A percentile compares a stretch with the other conserved stretches of the same genome.
Evolutionary conservation across 352 stramenopile species (phyloP).

Genomic region (Phytophthora aleatoria): DNA sequence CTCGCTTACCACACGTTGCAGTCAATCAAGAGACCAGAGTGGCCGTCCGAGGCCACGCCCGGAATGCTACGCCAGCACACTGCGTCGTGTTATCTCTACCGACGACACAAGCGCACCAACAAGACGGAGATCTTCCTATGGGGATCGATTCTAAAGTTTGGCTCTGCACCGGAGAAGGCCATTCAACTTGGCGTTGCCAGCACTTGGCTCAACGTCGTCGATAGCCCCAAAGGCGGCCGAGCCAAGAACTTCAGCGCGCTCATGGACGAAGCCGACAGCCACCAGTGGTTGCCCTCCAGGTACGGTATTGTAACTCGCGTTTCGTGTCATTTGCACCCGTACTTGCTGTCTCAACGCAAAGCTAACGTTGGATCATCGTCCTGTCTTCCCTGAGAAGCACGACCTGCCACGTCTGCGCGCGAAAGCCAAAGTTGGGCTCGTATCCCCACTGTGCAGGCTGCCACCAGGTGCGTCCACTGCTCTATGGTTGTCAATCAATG

Average conservation of each 20-base stretch:
- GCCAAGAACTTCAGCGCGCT: constrained; percentile 40
- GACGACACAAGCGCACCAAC: constrained; percentile 21
- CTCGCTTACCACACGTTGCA: constrained; percentile 51
- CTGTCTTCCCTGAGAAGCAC: constrained; percentile 21
- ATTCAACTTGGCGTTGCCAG: constrained; percentile 42
- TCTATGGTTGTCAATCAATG: constrained; percentile 2
- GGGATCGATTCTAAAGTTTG: constrained; percentile 44
- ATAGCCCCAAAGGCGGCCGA: constrained; percentile 21
- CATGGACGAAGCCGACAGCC: constrained; percentile 33
- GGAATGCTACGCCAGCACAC: constrained; percentile 43
- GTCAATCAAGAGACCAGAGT: constrained; percentile 51
- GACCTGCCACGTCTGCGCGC: constrained; percentile 41
- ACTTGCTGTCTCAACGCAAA: constrained; percentile 16
- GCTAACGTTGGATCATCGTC: constrained; percentile 19
- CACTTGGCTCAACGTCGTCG: constrained; percentile 42
- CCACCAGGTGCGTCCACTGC: constrained; percentile 31
- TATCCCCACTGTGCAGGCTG: constrained; percentile 40
- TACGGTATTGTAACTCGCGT: constrained; percentile 22
- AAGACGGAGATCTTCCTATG: constrained; percentile 47
- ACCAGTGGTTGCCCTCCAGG: constrained; percentile 37
- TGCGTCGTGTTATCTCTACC: constrained; percentile 48
- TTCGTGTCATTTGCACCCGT: constrained; percentile 24
- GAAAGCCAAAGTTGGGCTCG: constrained; percentile 27
- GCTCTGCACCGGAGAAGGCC: constrained; percentile 31
- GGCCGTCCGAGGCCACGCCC: constrained; percentile 39